A percentile compares a stretch with the other conserved stretches of the same genome.
These are phyloP conservation scores for Murraya paniculata DNA, from an alignment of 345 rosid genomes.

Conservation along the genomic window DNA sequence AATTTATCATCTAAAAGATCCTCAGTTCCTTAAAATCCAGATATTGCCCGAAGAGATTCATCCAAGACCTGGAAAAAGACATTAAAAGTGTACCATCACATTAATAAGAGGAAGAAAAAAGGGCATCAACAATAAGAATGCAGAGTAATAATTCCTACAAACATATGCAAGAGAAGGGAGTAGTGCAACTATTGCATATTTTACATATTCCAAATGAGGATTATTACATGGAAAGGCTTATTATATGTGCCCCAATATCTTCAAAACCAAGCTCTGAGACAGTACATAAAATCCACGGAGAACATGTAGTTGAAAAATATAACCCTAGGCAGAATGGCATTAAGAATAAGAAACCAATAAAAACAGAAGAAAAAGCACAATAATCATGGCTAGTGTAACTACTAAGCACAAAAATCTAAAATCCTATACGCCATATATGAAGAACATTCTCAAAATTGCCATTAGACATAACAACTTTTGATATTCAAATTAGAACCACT, in stretches of 20 bases:
- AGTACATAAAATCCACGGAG: not conserved
- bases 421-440: constrained; percentile 1
- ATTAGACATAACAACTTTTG: not conserved
- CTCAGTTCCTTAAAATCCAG: constrained; percentile 94
- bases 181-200: not conserved
- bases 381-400: not conserved
- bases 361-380: not conserved
- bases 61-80: constrained; percentile 68
- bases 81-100: not conserved
- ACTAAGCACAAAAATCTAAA: not conserved
- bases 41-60: constrained; percentile 82
- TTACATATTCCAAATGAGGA: not conserved
- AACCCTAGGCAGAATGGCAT: not conserved
- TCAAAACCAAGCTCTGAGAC: not conserved
- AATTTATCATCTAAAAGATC: constrained; percentile 65
- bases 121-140: constrained; percentile 5
- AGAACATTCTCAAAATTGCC: not conserved
- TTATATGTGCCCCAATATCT: not conserved
- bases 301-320: not conserved
- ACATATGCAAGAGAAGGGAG: not conserved
- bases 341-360: not conserved
- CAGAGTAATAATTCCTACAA: not conserved
- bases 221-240: not conserved
- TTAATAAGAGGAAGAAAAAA: not conserved
- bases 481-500: not conserved